Evolutionary conservation across 1,284 basidiomycete species (phyloP), one percentile per base, ranked within the genome.

Genomic region (Trichosporon inkin): DNA sequence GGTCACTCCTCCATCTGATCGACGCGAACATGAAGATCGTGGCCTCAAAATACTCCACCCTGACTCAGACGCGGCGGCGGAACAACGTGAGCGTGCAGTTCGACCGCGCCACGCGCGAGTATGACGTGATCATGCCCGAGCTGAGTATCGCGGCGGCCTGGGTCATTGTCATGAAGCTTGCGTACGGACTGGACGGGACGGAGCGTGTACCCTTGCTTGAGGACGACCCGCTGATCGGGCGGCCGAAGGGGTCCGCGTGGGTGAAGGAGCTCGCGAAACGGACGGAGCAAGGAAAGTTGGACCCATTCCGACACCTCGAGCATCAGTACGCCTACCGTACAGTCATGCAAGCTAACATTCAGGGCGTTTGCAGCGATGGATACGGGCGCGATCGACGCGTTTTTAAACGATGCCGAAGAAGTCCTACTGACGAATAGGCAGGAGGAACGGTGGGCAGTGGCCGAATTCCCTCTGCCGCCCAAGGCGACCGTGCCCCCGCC

Each of bases 161-260:
- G 56, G 81, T 92, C 16, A 80, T 92, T 4, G 84, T 87, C 32
- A 80, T 92, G 71, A 93, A 92, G 77, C 80, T 93, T 79, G 82
- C 86, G 10, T 92, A 93, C 69, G 90, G 91, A 1, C 73, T 93
- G 32, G 90, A 92, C 73, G 88, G 85, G n/a, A 78, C 76, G 62
- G 63, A 71, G 53, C 83, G 88, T 41, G 24, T 58, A 14, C 62
- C 57, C n/a, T 32, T 64, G 3, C 35, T 68, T 6, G 58, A 51
- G 11, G 53, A 56, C 2, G 69, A 73, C 67, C 86, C 86, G 35
- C 84, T 84, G 10, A 83, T 84, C 60, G 84, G 83, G n/a, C 76
- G 92, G 61, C 86, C 88, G 19, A 73, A 75, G 32, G 70, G 81
- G 11, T 71, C 80, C 10, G 83, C 83, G 47, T 87, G 85, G 74